A percentile compares a stretch with the other conserved stretches of the same genome.
Conservation (phyloP, 139 green algal genomes). For the Chlamydomonas applanata region DNA sequence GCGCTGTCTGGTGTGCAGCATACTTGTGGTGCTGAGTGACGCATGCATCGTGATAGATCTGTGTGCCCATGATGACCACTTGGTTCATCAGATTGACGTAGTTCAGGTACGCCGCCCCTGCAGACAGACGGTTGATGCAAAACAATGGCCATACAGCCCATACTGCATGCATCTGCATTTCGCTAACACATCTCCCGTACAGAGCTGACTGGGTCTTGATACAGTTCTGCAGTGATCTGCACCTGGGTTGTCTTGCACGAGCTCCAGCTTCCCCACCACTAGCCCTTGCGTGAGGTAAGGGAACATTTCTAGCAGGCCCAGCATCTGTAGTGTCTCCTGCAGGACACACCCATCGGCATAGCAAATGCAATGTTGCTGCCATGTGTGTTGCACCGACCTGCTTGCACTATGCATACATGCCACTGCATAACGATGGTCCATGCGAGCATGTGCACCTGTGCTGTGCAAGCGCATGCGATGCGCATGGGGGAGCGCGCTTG, state of each 20-base stretch:
- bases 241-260: conserved; percentile 27
- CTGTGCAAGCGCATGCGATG: neutral
- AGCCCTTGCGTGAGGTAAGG: conserved; percentile 47
- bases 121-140: neutral
- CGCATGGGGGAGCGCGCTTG: too few species aligned
- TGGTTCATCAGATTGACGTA: conserved; percentile 59
- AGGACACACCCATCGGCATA: neutral
- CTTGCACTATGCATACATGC: neutral
- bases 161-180: too few species aligned
- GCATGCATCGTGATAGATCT: conserved; percentile 63
- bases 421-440: neutral
- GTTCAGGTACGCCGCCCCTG: conserved; percentile 50
- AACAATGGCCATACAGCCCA: neutral
- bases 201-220: neutral
- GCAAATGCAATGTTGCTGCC: too few species aligned
- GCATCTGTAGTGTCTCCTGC: conserved; percentile 39
- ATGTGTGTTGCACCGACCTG: too few species aligned
- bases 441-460: neutral
- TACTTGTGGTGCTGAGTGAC: conserved; percentile 66
- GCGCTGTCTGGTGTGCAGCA: conserved; percentile 56
- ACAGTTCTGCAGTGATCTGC: neutral
- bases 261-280: conserved; percentile 25
- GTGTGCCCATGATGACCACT: conserved; percentile 62
- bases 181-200: neutral
- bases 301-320: conserved; percentile 50